These are phyloP conservation scores for Penicillium samsonianum DNA, from an alignment of 495 filamentous ascomycete species.

Conservation along the genomic window DNA sequence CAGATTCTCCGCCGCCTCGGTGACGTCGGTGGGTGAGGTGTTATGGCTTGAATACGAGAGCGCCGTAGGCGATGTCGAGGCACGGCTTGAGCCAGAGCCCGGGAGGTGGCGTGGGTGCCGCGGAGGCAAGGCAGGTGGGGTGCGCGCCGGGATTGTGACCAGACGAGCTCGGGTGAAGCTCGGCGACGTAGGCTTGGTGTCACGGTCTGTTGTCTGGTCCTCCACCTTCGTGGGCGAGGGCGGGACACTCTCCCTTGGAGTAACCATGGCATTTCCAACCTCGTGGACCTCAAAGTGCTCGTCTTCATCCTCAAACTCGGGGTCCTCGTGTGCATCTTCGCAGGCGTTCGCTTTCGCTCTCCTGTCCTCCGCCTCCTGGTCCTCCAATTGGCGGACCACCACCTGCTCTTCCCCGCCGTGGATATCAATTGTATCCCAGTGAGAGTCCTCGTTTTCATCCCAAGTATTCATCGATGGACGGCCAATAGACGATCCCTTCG, in stretches of 20 bases:
- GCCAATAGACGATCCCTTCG: conserved; percentile 41
- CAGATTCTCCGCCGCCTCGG: conserved; percentile 15
- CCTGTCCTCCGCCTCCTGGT: conserved; percentile 4
- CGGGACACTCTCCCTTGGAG: conserved; percentile 51
- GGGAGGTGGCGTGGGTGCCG: conserved; percentile 55
- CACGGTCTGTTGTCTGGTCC: conserved; percentile 40
- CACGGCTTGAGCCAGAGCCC: conserved; percentile 32
- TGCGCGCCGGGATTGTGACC: conserved; percentile 68
- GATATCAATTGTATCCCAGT: conserved; percentile 40
- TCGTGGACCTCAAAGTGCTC: conserved; percentile 49
- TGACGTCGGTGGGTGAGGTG: conserved; percentile 21
- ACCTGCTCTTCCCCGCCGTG: conserved; percentile 20
- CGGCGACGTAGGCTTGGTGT: conserved; percentile 44
- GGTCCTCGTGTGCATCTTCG: conserved; percentile 24
- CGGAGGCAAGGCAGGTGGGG: conserved; percentile 66
- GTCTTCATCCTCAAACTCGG: conserved; percentile 19
- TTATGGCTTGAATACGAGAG: conserved; percentile 29
- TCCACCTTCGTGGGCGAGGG: conserved; percentile 54
- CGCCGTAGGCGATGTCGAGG: conserved; percentile 29
- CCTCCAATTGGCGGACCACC: conserved; percentile 8
- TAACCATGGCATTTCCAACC: conserved; percentile 44
- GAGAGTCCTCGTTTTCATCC: conserved; percentile 28
- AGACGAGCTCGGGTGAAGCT: conserved; percentile 63
- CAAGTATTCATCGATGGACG: conserved; percentile 22
- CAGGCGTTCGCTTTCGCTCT: conserved; percentile 13